phyloP scores from a whole-genome alignment of 768 basidiomycete species.

The Rhodotorula sphaerocarpa region DNA sequence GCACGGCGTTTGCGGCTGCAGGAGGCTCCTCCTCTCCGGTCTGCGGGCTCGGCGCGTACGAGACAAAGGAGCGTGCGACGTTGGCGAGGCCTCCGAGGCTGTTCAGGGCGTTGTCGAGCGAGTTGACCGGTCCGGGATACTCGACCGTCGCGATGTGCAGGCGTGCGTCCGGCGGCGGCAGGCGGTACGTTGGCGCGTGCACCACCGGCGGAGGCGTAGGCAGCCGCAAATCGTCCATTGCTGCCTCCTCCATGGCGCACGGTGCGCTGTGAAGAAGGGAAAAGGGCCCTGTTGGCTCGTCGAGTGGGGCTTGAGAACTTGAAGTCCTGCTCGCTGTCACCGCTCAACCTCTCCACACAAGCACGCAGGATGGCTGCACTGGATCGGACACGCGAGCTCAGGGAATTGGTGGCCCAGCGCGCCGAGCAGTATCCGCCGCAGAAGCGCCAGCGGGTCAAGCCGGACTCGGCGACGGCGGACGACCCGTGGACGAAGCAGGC shows the following conservation, averaged over 20 bases:
- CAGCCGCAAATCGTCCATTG: constrained; percentile 1
- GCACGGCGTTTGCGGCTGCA: constrained; percentile 40
- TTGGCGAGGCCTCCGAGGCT: constrained; percentile 21
- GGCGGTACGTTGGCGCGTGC: background rate
- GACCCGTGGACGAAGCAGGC: constrained; percentile 32
- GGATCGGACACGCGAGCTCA: constrained; percentile 24
- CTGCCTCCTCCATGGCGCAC: background rate
- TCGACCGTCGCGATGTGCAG: constrained; percentile 17
- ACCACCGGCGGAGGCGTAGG: constrained; percentile 5
- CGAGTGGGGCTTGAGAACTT: too few species aligned
- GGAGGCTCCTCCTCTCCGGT: too few species aligned
- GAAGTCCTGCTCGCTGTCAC: too few species aligned
- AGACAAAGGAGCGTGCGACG: constrained; percentile 9
- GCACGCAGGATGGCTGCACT: background rate
- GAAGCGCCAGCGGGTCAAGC: constrained; percentile 13
- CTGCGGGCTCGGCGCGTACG: background rate
- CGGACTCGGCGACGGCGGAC: background rate
- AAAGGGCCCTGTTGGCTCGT: background rate
- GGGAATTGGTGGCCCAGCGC: constrained; percentile 3
- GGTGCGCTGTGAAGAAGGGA: background rate
- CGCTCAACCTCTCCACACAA: background rate
- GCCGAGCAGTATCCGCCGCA: background rate
- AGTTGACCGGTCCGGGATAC: constrained; percentile 77
- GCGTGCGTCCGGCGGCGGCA: background rate
- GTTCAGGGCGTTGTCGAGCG: constrained; percentile 36